These are phyloP conservation scores for Alternaria hordeiaustralica DNA, from an alignment of 2,329 filamentous ascomycete genomes.

Conservation along the genomic window DNA sequence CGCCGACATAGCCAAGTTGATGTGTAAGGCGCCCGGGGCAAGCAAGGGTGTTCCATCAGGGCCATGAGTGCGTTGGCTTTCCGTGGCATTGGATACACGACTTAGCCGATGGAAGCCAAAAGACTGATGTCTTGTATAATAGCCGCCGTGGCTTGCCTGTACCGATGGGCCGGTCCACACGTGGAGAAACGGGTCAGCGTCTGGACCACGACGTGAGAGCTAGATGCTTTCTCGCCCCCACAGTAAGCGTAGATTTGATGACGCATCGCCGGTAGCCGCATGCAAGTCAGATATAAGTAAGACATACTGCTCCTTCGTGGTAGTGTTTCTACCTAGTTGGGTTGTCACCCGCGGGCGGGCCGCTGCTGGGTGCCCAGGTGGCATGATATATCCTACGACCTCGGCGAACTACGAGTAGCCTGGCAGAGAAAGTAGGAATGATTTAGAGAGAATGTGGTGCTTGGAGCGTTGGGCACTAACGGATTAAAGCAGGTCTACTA, in stretches of 20 bases:
- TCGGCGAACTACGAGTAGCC: neutral
- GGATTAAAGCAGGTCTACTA: neutral
- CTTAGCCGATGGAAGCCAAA: neutral
- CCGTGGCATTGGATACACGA: neutral
- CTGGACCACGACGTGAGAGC: slow-evolving; percentile 12
- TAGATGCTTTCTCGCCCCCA: slow-evolving; percentile 4
- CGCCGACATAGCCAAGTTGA: neutral
- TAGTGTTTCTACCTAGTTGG: neutral
- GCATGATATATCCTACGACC: neutral
- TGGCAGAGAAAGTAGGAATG: neutral
- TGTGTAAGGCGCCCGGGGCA: neutral
- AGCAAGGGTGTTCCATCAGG: neutral
- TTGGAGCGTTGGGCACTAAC: neutral
- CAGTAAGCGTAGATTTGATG: neutral
- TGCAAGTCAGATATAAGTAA: slow-evolving; percentile 7
- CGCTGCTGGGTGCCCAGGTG: neutral
- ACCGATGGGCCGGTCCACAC: neutral
- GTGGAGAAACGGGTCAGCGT: slow-evolving; percentile 16
- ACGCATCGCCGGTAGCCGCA: slow-evolving; percentile 1
- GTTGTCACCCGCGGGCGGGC: neutral
- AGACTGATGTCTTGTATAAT: neutral
- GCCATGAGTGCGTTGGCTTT: neutral
- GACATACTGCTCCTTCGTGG: slow-evolving; percentile 1
- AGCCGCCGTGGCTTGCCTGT: slow-evolving; percentile 10
- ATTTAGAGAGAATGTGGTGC: neutral